Conservation (phyloP, 176 grass and related monocot genomes). For the maize (Zea mays) region Zm-B73-REFERENCE-NAM-5.0 NC_050098.1:71350501-71351000, state of each 20-base stretch:
- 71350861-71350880: not conserved
- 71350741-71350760: not conserved
- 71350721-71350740: not conserved
- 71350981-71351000: too few relatives aligned
- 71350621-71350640: not conserved
- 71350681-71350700: not conserved
- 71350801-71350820: not conserved
- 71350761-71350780: not conserved
- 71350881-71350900: not conserved
- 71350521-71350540: not conserved
- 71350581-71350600: not conserved
- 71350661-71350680: not conserved
- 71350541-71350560: too few relatives aligned
- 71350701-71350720: not conserved
- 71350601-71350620: not conserved
- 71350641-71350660: not conserved
- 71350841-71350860: not conserved
- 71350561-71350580: not conserved
- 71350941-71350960: not conserved
- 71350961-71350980: not conserved
- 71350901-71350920: not conserved
- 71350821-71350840: not conserved
- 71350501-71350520: not conserved
- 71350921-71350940: not conserved
- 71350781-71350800: not conserved